Base-by-base conservation (phyloP, 2,329 filamentous ascomycete genomes). In the Talaromyces atroroseus region DNA sequence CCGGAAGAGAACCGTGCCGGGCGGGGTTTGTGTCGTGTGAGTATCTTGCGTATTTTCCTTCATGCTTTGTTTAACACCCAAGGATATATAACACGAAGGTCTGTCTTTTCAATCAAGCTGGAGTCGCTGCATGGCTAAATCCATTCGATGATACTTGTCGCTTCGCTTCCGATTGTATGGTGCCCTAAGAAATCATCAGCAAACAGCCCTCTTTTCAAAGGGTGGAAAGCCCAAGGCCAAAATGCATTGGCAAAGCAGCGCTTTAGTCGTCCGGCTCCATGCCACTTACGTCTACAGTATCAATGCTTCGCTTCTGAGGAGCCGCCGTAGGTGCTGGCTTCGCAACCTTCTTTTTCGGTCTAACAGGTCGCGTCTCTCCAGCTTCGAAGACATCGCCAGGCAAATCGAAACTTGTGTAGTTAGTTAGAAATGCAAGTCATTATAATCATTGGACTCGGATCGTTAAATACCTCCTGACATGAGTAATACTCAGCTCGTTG, bases 321-420 rank as follows among this genome's bases (percentile, higher is more conserved):
- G 65, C 63, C 53, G 65, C 63, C 16, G 67, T 44, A 48, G 72
- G 66, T 60, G 65, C 46, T 56, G 68, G 73, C 62, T 71, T 73
- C 54, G 72, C 52, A 44, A 76, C 69, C 68, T 80, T 78, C 71
- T 82, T 86, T 72, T 79, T 76, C 16, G 80, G 78, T 58, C 78
- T 82, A 14, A 72, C 68, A 5, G 89, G 89, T 65, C 84, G 88
- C 50, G 78, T 76, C 72, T 99, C 94, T 65, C 89, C 89, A 23
- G 85, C 76, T 49, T 86, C 66, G 69, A 99, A 99, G 2, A 97
- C 85, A 71, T 99, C 92, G 58, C 90, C 86, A 26, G 94, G 94
- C 24, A 99, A 81, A 67, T 91, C 86, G 69, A 89, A 89, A 73
- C 92, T 96, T 66, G 45, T 51, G 32, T 53, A 36, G 62, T 64